Evolutionary conservation across 2,329 filamentous ascomycete species (phyloP), one percentile per base, ranked within the genome.

Genomic region (Paecilomyces formosus): DNA sequence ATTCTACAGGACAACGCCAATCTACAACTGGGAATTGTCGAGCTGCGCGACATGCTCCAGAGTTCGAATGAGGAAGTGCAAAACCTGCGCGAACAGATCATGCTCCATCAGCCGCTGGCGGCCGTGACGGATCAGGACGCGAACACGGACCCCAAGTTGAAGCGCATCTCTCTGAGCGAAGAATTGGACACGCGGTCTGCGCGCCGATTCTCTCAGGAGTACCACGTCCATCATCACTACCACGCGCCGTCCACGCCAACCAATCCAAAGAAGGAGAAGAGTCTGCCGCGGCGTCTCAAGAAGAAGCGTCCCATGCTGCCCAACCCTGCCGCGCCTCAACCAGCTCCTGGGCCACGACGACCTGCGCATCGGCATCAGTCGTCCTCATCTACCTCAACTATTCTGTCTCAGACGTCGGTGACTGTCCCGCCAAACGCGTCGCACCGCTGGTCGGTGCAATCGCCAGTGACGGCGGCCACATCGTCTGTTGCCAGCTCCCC

Each of bases 171-270:
- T 0, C 76, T 97, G 55, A 82, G 86, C 59, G 85, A 89, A 50
- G 92, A 97, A 72, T 80, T 95, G 24, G 84, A 82, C 45, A 74
- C 79, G 21, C 78, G 79, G 55, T 75, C 30, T 31, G 30, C 76
- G 28, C 72, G 76, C 31, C 76, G 73, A 18, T 64, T 82, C 2
- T 87, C 88, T 0, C 88, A 90, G 66, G 90, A 94, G 67, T 78
- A 97, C 13, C 93, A 97, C 67, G 89, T 97, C 53, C 93, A 97
- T 68, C 92, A 97, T 67, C 93, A 97, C 70, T 96, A 96, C 69
- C 92, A 97, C 64, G 83, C 87, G 11, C 78, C 85, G 1, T 71
- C 87, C n/a, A 75, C 84, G 1, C 70, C 76, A 30, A 58, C 69
- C 50, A 64, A 69, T 31, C 64, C 67, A 61, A 76, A 82, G 56